Evolutionary conservation across 768 basidiomycete genomes (phyloP).

Genomic region (Boletales sp.): DNA sequence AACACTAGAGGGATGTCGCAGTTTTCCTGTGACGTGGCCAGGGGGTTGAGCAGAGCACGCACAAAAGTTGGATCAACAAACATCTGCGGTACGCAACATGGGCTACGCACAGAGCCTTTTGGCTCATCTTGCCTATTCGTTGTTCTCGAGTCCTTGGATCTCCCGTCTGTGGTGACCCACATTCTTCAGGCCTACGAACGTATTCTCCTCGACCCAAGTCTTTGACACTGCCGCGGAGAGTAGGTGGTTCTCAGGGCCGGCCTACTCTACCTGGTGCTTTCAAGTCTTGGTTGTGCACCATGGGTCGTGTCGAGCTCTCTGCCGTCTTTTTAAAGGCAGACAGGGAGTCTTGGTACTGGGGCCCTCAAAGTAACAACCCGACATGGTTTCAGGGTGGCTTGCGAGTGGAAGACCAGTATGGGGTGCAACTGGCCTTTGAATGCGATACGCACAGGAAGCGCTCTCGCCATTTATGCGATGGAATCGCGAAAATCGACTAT

Average conservation of each 20-base stretch:
- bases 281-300: constrained; percentile 48
- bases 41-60: constrained; percentile 40
- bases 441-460: constrained; percentile 37
- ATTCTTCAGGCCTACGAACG: constrained; percentile 37
- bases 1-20: constrained; percentile 51
- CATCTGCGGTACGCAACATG: constrained; percentile 9
- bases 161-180: constrained; percentile 21
- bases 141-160: constrained; percentile 19
- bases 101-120: constrained; percentile 36
- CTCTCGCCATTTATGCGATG: constrained; percentile 6
- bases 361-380: constrained; percentile 52
- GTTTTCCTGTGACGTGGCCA: constrained; percentile 25
- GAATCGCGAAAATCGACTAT: constrained; percentile 12
- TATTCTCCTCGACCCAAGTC: constrained; percentile 41
- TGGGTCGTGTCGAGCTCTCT: constrained; percentile 36
- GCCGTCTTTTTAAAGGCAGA: constrained; percentile 15
- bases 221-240: constrained; percentile 35
- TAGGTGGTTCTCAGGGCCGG: constrained; percentile 12
- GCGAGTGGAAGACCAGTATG: constrained; percentile 22
- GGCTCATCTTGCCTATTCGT: constrained; percentile 28
- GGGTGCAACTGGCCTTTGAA: constrained; percentile 21
- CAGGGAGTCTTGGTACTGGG: constrained; percentile 29
- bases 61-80: constrained; percentile 23
- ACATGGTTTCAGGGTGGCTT: constrained; percentile 47
- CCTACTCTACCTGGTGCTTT: constrained; percentile 52